Percentiles rank a stretch among this genome's conserved stretches.
phyloP scores from a whole-genome alignment of 2,329 filamentous ascomycete genomes.

The Exophiala bonariae region DNA sequence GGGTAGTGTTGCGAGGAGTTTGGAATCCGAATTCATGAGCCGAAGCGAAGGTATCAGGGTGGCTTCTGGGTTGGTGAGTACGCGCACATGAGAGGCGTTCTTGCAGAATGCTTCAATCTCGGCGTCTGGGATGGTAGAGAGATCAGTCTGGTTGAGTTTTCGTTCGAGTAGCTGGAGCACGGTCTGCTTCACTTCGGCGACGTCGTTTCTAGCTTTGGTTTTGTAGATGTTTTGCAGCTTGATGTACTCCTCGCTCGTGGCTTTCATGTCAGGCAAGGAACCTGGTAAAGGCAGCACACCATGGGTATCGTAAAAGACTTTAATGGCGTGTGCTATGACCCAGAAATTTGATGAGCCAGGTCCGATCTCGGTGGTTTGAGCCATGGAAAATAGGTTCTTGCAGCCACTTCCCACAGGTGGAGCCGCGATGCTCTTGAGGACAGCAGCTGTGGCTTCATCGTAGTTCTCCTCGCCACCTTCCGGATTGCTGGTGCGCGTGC shows the following conservation, averaged over 20 bases:
- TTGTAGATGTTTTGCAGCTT: conserved; percentile 92
- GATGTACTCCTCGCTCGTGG: conserved; percentile 85
- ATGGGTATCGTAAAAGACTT: conserved; percentile 72
- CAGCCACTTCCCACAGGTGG: conserved; percentile 69
- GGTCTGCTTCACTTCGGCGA: conserved; percentile 66
- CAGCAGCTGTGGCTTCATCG: conserved; percentile 83
- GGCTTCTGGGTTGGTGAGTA: conserved; percentile 66
- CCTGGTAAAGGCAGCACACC: conserved; percentile 78
- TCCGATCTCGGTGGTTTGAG: conserved; percentile 52
- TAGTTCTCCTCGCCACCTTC: conserved; percentile 97
- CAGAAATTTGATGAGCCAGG: conserved; percentile 70
- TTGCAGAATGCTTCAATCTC: conserved; percentile 94
- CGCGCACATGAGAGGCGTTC: conserved; percentile 87
- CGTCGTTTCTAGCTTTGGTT: conserved; percentile 75
- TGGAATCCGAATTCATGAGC: conserved; percentile 15
- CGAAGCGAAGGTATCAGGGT: conserved; percentile 29
- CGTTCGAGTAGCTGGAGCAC: conserved; percentile 60
- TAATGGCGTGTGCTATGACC: conserved; percentile 80
- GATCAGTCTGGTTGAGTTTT: conserved; percentile 40
- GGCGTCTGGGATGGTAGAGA: conserved; percentile 57
- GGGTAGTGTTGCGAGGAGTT: conserved; percentile 14
- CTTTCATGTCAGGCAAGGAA: conserved; percentile 95
- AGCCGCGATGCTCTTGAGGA: conserved; percentile 79
- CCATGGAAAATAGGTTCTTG: conserved; percentile 74
- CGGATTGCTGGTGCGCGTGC: conserved; percentile 68